Conservation (phyloP, 495 filamentous ascomycete species). For the Parathielavia appendiculata region DNA sequence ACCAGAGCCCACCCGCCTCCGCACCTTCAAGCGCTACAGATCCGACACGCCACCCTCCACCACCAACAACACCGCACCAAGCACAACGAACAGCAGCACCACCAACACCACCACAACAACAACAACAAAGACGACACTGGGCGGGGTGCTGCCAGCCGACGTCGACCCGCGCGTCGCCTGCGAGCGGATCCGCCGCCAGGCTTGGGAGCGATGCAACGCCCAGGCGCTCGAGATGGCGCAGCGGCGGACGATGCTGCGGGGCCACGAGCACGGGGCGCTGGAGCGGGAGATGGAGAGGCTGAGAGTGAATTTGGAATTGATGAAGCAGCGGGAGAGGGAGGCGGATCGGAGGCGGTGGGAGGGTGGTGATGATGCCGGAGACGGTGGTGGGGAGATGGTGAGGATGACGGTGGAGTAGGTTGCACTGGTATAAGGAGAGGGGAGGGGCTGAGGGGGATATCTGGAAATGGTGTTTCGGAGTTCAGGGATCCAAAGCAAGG, state of each 20-base stretch:
- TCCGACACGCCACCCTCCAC: not conserved
- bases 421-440: too few species aligned
- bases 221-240: conserved; percentile 26
- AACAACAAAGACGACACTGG: not conserved
- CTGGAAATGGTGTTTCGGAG: too few species aligned
- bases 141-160: conserved; percentile 14
- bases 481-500: too few species aligned
- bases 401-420: too few species aligned
- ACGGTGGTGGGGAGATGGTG: too few species aligned
- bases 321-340: conserved; percentile 17
- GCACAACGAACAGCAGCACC: not conserved
- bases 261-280: conserved; percentile 26
- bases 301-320: conserved; percentile 22
- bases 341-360: conserved; percentile 9
- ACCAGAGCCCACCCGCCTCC: not conserved
- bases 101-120: not conserved
- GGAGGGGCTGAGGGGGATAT: too few species aligned
- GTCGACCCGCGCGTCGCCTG: conserved; percentile 22
- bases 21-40: not conserved
- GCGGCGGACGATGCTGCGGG: conserved; percentile 22
- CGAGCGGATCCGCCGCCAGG: conserved; percentile 26
- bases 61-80: not conserved
- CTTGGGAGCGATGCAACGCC: conserved; percentile 26
- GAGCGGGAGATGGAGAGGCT: conserved; percentile 23
- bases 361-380: not conserved